Percentiles rank a stretch among this genome's conserved stretches.
Evolutionary conservation across 192 early-diverging fungal species (phyloP).

Genomic region (Chytriomyces confervae): DNA sequence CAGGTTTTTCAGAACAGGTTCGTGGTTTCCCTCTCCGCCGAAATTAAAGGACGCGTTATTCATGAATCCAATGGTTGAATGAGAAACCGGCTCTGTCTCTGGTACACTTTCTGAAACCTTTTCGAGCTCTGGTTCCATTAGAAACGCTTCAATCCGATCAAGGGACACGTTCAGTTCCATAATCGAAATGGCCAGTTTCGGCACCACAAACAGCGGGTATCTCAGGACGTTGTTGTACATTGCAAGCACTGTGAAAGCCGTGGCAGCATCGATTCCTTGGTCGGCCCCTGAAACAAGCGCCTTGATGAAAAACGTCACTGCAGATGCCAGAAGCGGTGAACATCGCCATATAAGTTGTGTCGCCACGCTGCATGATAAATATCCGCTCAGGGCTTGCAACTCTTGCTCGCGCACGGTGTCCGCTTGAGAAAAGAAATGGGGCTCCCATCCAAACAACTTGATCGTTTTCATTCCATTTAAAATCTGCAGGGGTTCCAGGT

Average conservation of each 20-base stretch:
- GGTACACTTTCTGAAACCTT: neutral
- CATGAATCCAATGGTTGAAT: conserved; percentile 9
- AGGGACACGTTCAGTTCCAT: conserved; percentile 57
- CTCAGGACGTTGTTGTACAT: conserved; percentile 63
- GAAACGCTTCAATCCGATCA: conserved; percentile 48
- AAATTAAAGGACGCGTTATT: conserved; percentile 29
- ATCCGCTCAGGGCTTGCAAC: conserved; percentile 24
- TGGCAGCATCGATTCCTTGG: conserved; percentile 63
- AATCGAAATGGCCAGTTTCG: conserved; percentile 59
- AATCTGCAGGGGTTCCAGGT: conserved; percentile 42
- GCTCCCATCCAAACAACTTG: conserved; percentile 54
- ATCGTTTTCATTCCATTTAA: conserved; percentile 52
- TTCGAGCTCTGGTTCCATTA: conserved; percentile 34
- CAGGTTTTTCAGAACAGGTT: conserved; percentile 17
- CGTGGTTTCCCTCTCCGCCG: neutral
- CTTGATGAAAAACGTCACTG: conserved; percentile 57
- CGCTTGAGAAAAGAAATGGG: conserved; percentile 33
- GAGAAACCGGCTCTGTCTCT: neutral
- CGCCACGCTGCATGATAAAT: conserved; percentile 34
- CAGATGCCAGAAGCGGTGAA: conserved; percentile 57
- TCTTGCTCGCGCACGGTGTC: conserved; percentile 35
- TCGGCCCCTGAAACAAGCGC: conserved; percentile 45
- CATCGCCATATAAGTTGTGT: conserved; percentile 57
- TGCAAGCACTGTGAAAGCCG: conserved; percentile 66
- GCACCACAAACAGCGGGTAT: conserved; percentile 57